A percentile compares a stretch with the other conserved stretches of the same genome.
Conservation (phyloP, 306 rosid species). For the Glycine latifolia region DNA sequence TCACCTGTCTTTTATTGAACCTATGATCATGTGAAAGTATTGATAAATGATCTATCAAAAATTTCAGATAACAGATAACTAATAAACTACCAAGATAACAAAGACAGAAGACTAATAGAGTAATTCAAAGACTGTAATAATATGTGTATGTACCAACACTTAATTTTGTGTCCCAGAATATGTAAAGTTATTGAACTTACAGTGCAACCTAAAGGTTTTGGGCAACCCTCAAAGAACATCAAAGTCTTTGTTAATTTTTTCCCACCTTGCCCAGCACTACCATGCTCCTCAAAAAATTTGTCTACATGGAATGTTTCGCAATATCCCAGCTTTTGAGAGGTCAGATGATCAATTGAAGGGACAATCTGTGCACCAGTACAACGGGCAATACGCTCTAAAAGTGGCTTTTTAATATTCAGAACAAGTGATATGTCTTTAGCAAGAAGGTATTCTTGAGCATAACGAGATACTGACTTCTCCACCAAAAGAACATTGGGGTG, state of each 20-base stretch:
- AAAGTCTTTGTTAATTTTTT: constrained; percentile 77
- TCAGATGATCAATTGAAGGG: constrained; percentile 83
- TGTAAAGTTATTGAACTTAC: constrained; percentile 62
- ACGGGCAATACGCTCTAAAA: constrained; percentile 83
- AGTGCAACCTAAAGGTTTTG: constrained; percentile 88
- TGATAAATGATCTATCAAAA: constrained; percentile 29
- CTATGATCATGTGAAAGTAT: constrained; percentile 11
- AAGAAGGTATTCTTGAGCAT: constrained; percentile 89
- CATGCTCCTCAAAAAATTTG: constrained; percentile 76
- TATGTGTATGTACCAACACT: not conserved
- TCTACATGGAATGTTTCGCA: constrained; percentile 76
- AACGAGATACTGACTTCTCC: constrained; percentile 88
- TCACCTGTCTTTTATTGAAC: constrained; percentile 23
- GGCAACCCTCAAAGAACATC: constrained; percentile 93
- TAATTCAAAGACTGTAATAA: constrained; percentile 13
- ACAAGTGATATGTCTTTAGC: constrained; percentile 89
- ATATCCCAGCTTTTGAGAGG: constrained; percentile 73
- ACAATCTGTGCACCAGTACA: constrained; percentile 86
- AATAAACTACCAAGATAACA: constrained; percentile 38
- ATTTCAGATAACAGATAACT: constrained; percentile 1
- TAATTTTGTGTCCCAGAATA: constrained; percentile 36
- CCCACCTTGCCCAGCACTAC: constrained; percentile 81
- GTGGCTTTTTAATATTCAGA: constrained; percentile 79
- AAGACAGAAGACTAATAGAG: constrained; percentile 5
- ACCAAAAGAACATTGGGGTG: constrained; percentile 87